Conservation (phyloP, 208 protist species). For the Acanthamoeba sp. region DNA sequence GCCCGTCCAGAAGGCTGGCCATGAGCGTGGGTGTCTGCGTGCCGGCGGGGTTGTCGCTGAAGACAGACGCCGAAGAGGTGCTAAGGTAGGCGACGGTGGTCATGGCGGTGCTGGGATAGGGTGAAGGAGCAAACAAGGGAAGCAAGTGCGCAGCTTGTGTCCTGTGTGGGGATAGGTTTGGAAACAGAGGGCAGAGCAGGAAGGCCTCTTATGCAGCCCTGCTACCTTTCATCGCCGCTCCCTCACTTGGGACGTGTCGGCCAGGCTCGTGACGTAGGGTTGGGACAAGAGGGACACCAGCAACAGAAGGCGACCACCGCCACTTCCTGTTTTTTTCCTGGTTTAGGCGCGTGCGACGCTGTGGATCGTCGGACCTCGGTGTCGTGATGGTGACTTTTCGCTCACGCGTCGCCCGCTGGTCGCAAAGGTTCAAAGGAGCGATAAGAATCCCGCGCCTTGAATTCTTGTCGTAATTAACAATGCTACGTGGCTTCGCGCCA, state of each 20-base stretch:
- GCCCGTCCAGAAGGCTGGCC: not conserved
- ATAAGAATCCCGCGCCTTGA: too few relatives aligned
- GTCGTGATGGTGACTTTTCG: too few relatives aligned
- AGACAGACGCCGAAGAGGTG: not conserved
- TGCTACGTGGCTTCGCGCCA: too few relatives aligned
- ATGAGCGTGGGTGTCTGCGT: not conserved
- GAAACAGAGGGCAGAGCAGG: too few relatives aligned
- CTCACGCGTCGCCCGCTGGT: too few relatives aligned
- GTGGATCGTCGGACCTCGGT: too few relatives aligned
- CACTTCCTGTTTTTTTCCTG: not conserved
- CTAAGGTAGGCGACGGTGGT: not conserved
- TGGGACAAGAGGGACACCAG: not conserved
- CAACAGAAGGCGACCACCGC: not conserved
- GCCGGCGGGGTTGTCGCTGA: not conserved
- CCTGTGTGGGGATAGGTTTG: too few relatives aligned
- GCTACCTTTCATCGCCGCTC: not conserved
- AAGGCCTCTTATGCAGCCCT: too few relatives aligned
- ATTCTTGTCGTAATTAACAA: too few relatives aligned
- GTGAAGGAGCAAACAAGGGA: too few relatives aligned
- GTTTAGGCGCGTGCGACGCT: not conserved
- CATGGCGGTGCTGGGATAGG: not conserved
- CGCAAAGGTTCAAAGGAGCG: too few relatives aligned
- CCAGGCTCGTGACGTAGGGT: not conserved
- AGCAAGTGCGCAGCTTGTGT: too few relatives aligned
- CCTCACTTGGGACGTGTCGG: not conserved